Evolutionary conservation across 306 rosid genomes (phyloP), one percentile per base, ranked within the genome.

Genomic region (Aeschynomene evenia): DNA sequence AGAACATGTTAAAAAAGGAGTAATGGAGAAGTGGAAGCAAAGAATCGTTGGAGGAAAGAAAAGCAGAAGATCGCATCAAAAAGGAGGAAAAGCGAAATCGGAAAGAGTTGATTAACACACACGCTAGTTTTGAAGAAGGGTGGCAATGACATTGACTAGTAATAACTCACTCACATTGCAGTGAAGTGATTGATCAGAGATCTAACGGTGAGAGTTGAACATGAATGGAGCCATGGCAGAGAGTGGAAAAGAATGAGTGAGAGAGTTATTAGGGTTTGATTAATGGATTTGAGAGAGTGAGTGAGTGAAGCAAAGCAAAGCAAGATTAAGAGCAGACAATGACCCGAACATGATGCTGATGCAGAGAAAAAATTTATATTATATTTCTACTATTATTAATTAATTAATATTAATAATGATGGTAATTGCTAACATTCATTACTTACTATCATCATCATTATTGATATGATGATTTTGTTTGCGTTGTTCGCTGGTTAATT

Each of bases 1-100:
- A 68, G 9, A 54, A 33, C 42, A 75, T 43, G 16, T 6, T 6
- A 66, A 6, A 62, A 70, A 84, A 79, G 23, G 48, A 45, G 81
- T 68, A 84, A 43, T 20, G 51, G 37, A 19, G 71, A 61, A 75
- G 76, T 81, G 64, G 46, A 90, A 93, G 87, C 81, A 77, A 84
- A 75, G 90, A 85, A 85, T 81, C 81, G 61, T 60, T 49, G 61
- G 6, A 57, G 65, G 46, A 42, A 39, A 3, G 49, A 53, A 18
- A 59, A 77, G 66, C 22, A 51, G 52, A 78, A 77, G 58, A 81
- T 18, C 36, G 37, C 15, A 64, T 46, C 19, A 55, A 20, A 74
- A 50, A 49, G 46, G 20, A 11, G 6, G 13, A n/a, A 63, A 42
- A 63, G 20, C 0, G 28, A 65, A 63, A 45, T 40, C 48, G 4